Evolutionary conservation across 805 yeast genomes (phyloP).

Genomic region (Candida nanaspora): DNA sequence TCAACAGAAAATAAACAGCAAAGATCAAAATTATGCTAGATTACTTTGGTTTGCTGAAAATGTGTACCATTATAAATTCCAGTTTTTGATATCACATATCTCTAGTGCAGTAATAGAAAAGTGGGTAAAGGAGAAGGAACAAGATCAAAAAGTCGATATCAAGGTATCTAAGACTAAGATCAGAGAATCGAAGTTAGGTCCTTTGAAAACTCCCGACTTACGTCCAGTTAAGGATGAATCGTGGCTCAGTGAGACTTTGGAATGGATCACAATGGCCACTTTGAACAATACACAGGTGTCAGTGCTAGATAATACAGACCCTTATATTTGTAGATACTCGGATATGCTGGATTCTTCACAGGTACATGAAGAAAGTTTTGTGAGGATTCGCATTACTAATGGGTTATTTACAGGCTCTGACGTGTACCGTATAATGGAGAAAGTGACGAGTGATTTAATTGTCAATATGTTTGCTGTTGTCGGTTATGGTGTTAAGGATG

Average conservation of each 20-base stretch:
- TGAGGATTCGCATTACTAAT: neutral
- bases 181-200: constrained; percentile 4
- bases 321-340: constrained; percentile 18
- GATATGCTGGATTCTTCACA: neutral
- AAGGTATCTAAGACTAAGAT: neutral
- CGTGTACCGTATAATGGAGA: too few relatives aligned
- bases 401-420: too few relatives aligned
- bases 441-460: too few relatives aligned
- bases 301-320: constrained; percentile 11
- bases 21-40: constrained; percentile 16
- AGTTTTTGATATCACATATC: constrained; percentile 2
- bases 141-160: neutral
- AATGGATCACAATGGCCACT: constrained; percentile 24
- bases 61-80: constrained; percentile 2
- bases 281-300: constrained; percentile 19
- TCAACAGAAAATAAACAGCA: constrained; percentile 2
- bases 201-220: constrained; percentile 12
- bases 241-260: constrained; percentile 17
- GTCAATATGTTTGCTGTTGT: constrained; percentile 21
- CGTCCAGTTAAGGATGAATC: constrained; percentile 11
- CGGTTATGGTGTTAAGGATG: constrained; percentile 22
- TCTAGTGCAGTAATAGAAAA: too few relatives aligned
- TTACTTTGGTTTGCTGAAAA: constrained; percentile 26
- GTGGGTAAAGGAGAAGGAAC: too few relatives aligned
- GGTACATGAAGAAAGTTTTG: neutral